Conservation (phyloP, 2,329 filamentous ascomycete species). For the Pseudogymnoascus sp. region DNA sequence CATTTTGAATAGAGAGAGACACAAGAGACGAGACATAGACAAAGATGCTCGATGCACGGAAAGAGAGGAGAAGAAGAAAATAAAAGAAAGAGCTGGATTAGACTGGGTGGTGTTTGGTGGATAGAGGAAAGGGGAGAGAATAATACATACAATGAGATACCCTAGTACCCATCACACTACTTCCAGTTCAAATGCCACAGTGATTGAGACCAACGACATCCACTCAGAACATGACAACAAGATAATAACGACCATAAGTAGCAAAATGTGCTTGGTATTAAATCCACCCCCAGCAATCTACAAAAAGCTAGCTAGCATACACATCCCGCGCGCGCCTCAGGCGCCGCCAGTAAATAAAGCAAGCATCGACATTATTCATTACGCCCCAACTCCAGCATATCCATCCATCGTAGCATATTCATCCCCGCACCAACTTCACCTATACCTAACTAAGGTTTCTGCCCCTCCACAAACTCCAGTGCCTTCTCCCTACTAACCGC, state of each 20-base stretch:
- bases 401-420: not conserved
- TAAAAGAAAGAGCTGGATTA: not conserved
- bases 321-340: not conserved
- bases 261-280: not conserved
- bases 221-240: not conserved
- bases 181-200: not conserved
- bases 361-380: not conserved
- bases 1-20: not conserved
- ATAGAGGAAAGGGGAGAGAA: not conserved
- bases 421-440: not conserved
- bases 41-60: not conserved
- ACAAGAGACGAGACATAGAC: not conserved
- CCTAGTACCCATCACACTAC: not conserved
- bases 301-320: conserved; percentile 3
- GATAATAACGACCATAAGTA: not conserved
- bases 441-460: conserved; percentile 32
- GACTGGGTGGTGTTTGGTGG: not conserved
- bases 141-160: conserved; percentile 5
- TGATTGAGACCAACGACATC: not conserved
- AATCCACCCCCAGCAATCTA: not conserved
- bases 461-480: conserved; percentile 87
- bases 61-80: not conserved
- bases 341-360: not conserved
- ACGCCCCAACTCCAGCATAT: conserved; percentile 1
- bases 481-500: conserved; percentile 83